phyloP scores from a whole-genome alignment of 164 flowering plant species.

The Vitis rotundifolia region DNA sequence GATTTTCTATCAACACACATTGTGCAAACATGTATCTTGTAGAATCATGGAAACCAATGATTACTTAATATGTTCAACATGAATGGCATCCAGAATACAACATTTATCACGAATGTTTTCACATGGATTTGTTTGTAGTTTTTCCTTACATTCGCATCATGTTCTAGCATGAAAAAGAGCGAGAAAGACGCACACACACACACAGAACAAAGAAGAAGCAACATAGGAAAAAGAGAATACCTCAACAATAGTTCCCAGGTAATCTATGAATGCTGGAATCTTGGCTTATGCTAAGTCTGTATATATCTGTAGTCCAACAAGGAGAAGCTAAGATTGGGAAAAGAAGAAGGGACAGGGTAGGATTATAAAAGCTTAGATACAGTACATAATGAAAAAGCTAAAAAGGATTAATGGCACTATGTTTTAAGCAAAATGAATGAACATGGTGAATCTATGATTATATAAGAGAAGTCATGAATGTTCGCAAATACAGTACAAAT shows the following conservation, averaged over 20 bases:
- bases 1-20: too few relatives aligned
- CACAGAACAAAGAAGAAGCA: not conserved
- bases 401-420: not conserved
- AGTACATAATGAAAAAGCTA: not conserved
- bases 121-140: too few relatives aligned
- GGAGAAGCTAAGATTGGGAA: not conserved
- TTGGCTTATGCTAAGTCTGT: conserved; percentile 92
- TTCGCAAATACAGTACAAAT: too few relatives aligned
- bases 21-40: too few relatives aligned
- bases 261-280: conserved; percentile 87
- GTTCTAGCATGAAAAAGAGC: not conserved
- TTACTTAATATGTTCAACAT: too few relatives aligned
- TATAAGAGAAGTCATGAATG: not conserved
- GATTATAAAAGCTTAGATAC: not conserved
- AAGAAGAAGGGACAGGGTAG: not conserved
- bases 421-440: too few relatives aligned
- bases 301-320: conserved; percentile 58
- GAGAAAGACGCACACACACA: not conserved
- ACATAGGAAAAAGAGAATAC: conserved; percentile 27
- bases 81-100: too few relatives aligned
- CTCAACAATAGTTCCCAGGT: conserved; percentile 85
- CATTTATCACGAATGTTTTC: too few relatives aligned
- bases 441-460: too few relatives aligned
- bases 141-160: too few relatives aligned
- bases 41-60: too few relatives aligned